Evolutionary conservation across 129 eudicot species (phyloP).

Genomic region (Heracleum sosnowskyi): DNA sequence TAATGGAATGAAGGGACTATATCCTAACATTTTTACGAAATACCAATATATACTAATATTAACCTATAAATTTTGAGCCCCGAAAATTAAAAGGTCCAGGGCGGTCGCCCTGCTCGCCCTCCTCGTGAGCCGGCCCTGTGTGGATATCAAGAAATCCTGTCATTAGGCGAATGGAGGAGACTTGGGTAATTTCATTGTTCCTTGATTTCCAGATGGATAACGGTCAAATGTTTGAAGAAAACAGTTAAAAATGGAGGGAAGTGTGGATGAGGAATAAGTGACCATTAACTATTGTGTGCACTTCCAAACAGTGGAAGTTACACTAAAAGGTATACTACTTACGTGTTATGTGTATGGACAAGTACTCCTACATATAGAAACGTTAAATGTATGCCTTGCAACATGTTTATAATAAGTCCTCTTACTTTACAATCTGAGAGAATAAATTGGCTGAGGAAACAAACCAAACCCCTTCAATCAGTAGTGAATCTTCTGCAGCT

Average conservation of each 20-base stretch:
- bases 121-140: too few species aligned
- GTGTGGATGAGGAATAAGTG: slow-evolving; percentile 42
- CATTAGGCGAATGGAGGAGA: background rate
- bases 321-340: background rate
- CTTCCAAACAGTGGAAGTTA: slow-evolving; percentile 14
- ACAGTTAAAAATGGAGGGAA: slow-evolving; percentile 8
- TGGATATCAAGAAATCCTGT: background rate
- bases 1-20: too few species aligned
- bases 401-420: background rate
- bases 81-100: too few species aligned
- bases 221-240: slow-evolving; percentile 7
- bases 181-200: background rate
- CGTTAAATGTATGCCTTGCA: background rate
- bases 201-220: background rate
- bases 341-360: background rate
- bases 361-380: background rate
- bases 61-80: too few species aligned
- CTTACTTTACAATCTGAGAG: background rate
- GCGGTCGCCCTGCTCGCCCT: too few species aligned
- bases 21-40: too few species aligned
- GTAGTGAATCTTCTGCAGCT: slow-evolving; percentile 32
- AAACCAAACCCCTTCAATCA: slow-evolving; percentile 12
- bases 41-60: too few species aligned
- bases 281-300: slow-evolving; percentile 11
- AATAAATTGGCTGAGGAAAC: slow-evolving; percentile 26